Conservation (phyloP, 2,329 filamentous ascomycete species). For the Ceratocystis papillata region DNA sequence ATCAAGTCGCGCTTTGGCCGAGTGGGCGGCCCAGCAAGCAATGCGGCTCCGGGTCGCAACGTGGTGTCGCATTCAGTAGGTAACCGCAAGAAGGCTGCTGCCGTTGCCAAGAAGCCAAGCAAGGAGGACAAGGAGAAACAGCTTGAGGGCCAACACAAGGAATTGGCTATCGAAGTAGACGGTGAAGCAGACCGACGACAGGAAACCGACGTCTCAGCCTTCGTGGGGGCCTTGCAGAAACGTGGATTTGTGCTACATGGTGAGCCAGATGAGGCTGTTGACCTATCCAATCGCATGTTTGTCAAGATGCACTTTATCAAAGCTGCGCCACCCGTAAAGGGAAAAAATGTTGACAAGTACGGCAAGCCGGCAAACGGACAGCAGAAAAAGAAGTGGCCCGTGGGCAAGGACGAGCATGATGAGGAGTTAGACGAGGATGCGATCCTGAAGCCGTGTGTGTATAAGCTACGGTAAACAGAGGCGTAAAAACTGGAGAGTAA, state of each 20-base stretch:
- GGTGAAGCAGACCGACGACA: conserved; percentile 51
- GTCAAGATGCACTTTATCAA: conserved; percentile 94
- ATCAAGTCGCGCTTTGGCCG: conserved; percentile 76
- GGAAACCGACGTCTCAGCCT: conserved; percentile 78
- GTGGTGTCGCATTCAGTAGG: conserved; percentile 61
- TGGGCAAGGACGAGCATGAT: conserved; percentile 41
- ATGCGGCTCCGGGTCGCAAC: conserved; percentile 28
- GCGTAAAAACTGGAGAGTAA: background rate
- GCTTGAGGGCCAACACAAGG: conserved; percentile 40
- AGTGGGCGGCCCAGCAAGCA: conserved; percentile 36
- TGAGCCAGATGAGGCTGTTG: conserved; percentile 49
- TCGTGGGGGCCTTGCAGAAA: conserved; percentile 69
- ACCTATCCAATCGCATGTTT: conserved; percentile 94
- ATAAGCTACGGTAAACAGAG: conserved; percentile 62
- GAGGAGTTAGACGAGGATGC: conserved; percentile 52
- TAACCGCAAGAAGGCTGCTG: conserved; percentile 45
- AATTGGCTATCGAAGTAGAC: conserved; percentile 61
- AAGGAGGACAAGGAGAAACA: conserved; percentile 36
- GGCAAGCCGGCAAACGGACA: conserved; percentile 47
- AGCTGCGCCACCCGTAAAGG: conserved; percentile 59
- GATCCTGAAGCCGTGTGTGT: conserved; percentile 86
- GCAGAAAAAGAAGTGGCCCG: conserved; percentile 45
- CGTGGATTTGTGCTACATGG: conserved; percentile 77
- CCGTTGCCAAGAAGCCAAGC: conserved; percentile 35
- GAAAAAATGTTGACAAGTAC: conserved; percentile 54